Base-by-base conservation (phyloP, 148 eudicot genomes). In the Bassia scoparia region DNA sequence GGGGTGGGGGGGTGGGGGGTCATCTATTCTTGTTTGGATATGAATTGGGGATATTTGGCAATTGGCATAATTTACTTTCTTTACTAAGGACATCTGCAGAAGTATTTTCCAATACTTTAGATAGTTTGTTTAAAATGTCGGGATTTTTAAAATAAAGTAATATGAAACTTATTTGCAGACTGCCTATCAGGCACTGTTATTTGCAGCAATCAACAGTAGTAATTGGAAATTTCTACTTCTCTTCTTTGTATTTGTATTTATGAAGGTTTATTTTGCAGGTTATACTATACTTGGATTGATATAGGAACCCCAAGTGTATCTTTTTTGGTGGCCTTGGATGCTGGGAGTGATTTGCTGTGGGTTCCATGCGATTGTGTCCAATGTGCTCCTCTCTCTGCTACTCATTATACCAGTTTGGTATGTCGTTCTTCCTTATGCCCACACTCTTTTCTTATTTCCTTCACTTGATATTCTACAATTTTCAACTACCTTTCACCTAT, bases 261-360 rank as follows among this genome's bases (percentile, higher is more conserved):
- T 43, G 69, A 66, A 21, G 16, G 34, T 56, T 52, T n/a, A 61
- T 23, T 48, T 16, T 76, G 61, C 89, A 94, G 98, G 98, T 82
- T 94, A 73, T 90, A 94, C 74, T 94, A 94, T 73, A 84, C 90
- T 24, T 94, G 97, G 96, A 89, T 94, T 71, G 97, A 89, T 83
- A 74, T 94, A 74, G 98, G 98, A 80, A 88, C 90, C 12, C 98
- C 98, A 53, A 87, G 76, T 67, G 81, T 84, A 61, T 82, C 97
- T 64, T 95, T 95, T 80, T 88, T 95, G 70, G 97, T 91, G 56
- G 99, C 97, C 27, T 74, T 95, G 83, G 99, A 95, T 84, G 84
- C 83, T 71, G 99, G 99, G 43, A 91, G 97, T 73, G 97, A 95
- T 83, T 85, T 95, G 43, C 82, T 88, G 24, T 95, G 99, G 99